Base-by-base conservation (phyloP, 129 eudicot species). In the Solidago caesia region DNA sequence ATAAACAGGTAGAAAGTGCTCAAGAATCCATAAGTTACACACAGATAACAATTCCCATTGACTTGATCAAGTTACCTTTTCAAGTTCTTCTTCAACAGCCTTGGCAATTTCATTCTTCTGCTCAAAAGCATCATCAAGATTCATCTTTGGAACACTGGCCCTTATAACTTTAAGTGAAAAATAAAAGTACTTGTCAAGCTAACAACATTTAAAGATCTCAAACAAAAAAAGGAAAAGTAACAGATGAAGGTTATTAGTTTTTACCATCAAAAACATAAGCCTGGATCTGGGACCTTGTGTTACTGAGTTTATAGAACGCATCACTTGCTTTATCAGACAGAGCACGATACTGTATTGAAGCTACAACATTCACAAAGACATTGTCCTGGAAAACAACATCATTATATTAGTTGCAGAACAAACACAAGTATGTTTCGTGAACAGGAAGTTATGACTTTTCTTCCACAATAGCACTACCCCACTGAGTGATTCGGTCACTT, bases 241-340 rank as follows among this genome's bases (percentile, higher is more conserved):
- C 15, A 8, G 12, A 43, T 58, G 0, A 26, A 43, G 26, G 49
- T 74, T 27, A 58, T 71, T 51, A 7, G 27, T 16, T 70, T 46
- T 61, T 86, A 89, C 96, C 96, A 72, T 89, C 89, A 59, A 89
- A 84, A 61, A 89, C 91, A 72, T 89, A 89, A 57, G 91, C 87
- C 64, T 86, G 91, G 70, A 89, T 86, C 65, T 86, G 96, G 39
- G 76, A 16, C 55, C 72, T 82, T 27, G 91, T 84, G 81, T 89
- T 84, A 63, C 82, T 76, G 45, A 89, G 96, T 79, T 80, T 89
- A 64, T 89, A 89, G 53, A 82, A 86, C 9, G 96, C 96, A 41
- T 89, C 96, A 72, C 56, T 64, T 5, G 91, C 96, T 44, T 86
- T 89, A 29, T 84, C 83, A 5, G 84, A 80, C 80, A 89, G 68